Conservation (phyloP, 495 filamentous ascomycete species). For the Halenospora varia region DNA sequence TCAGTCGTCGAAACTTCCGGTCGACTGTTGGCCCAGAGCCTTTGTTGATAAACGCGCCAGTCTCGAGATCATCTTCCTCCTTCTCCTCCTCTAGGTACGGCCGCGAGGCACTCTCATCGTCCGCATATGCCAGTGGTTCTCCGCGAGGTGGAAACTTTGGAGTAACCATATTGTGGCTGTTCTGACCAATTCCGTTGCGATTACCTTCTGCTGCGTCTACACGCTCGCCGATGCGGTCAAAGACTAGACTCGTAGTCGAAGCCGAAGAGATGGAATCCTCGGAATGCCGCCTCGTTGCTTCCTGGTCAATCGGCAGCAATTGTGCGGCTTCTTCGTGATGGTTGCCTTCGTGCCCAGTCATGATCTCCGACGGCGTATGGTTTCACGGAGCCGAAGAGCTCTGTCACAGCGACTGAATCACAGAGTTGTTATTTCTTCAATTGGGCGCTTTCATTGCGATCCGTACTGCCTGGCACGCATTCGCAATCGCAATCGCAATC, state of each 20-base stretch:
- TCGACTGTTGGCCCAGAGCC: conserved; percentile 42
- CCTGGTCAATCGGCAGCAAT: conserved; percentile 20
- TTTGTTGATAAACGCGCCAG: conserved; percentile 19
- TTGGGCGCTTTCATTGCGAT: not conserved
- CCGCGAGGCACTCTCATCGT: conserved; percentile 12
- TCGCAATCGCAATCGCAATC: not conserved
- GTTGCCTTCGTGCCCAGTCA: conserved; percentile 16
- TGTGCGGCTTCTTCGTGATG: conserved; percentile 17
- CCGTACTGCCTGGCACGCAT: not conserved
- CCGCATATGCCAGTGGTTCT: conserved; percentile 14
- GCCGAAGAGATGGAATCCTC: conserved; percentile 60
- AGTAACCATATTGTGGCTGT: conserved; percentile 18
- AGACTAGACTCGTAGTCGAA: conserved; percentile 73
- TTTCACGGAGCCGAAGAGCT: conserved; percentile 18
- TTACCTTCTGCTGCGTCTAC: conserved; percentile 21
- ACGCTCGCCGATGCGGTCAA: conserved; percentile 63
- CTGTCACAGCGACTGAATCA: conserved; percentile 14
- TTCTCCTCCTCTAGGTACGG: conserved; percentile 34
- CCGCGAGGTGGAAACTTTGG: conserved; percentile 18
- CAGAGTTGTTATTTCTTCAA: not conserved
- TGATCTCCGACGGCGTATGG: conserved; percentile 13
- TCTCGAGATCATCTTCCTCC: conserved; percentile 43
- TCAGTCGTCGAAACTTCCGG: conserved; percentile 55
- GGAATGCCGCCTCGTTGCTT: conserved; percentile 30
- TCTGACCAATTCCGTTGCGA: not conserved